Conservation (phyloP, 257 asterid species). For the Solanum chilense region DNA sequence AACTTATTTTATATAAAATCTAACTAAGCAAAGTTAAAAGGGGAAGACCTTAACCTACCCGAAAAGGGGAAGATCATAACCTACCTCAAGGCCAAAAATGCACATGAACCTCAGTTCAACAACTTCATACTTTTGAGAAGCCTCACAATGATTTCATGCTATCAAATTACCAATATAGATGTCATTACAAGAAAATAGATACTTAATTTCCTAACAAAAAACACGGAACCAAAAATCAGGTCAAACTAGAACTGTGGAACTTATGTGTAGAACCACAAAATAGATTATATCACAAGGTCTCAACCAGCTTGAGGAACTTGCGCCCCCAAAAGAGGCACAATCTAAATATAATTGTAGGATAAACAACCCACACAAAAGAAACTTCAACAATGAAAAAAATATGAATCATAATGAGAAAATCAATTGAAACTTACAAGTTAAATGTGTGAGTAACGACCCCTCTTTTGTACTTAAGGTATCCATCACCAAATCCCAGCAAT, state of each 20-base stretch:
- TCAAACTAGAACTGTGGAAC: background rate
- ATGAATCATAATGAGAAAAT: background rate
- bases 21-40: too few species aligned
- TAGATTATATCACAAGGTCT: background rate
- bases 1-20: too few species aligned
- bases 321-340: background rate
- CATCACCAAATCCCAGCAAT: background rate
- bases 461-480: background rate
- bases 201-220: background rate
- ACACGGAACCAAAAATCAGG: too few species aligned
- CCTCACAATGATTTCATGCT: too few species aligned
- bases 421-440: background rate
- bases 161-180: too few species aligned
- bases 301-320: background rate
- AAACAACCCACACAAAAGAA: background rate
- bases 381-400: too few species aligned
- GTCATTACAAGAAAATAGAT: background rate
- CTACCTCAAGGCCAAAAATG: background rate
- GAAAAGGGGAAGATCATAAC: background rate
- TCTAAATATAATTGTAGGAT: background rate
- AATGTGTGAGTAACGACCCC: background rate
- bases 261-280: background rate
- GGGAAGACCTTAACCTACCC: background rate
- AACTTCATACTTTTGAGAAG: background rate
- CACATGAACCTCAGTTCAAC: background rate